A percentile compares a stretch with the other conserved stretches of the same genome.
phyloP scores from a whole-genome alignment of 2,329 filamentous ascomycete species.

The Penicillium sp. region DNA sequence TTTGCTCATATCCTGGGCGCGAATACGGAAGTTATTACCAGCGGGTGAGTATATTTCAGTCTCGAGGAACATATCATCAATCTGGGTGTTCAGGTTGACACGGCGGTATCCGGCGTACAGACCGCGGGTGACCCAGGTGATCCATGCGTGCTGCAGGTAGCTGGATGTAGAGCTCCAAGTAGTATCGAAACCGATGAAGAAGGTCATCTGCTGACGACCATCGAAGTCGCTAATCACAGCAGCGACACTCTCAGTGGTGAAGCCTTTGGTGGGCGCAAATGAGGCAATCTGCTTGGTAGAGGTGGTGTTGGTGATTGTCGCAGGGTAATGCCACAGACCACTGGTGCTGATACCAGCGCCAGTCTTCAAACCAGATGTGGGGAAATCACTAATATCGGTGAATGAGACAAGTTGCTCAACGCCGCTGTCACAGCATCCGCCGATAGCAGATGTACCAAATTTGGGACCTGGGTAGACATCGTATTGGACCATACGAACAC shows the following conservation, averaged over 20 bases:
- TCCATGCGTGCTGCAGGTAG: slow-evolving; percentile 62
- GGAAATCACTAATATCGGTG: slow-evolving; percentile 55
- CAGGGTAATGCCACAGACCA: slow-evolving; percentile 61
- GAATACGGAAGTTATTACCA: slow-evolving; percentile 53
- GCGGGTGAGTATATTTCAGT: slow-evolving; percentile 52
- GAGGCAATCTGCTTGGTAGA: slow-evolving; percentile 57
- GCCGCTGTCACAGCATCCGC: slow-evolving; percentile 50
- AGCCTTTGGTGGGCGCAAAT: slow-evolving; percentile 50
- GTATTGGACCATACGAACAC: slow-evolving; percentile 61
- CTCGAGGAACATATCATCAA: slow-evolving; percentile 63
- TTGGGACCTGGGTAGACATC: slow-evolving; percentile 57
- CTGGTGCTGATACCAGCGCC: slow-evolving; percentile 50
- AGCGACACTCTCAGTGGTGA: slow-evolving; percentile 47
- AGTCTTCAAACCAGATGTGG: slow-evolving; percentile 55
- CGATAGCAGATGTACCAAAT: slow-evolving; percentile 47
- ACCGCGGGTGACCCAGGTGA: slow-evolving; percentile 62
- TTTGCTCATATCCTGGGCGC: slow-evolving; percentile 48
- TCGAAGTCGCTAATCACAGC: slow-evolving; percentile 61
- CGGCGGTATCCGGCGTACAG: slow-evolving; percentile 57
- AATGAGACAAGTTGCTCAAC: slow-evolving; percentile 56
- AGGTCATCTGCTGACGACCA: slow-evolving; percentile 61
- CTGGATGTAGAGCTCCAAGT: slow-evolving; percentile 56
- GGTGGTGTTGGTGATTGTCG: slow-evolving; percentile 53
- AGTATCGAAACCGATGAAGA: slow-evolving; percentile 57
- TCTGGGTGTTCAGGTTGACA: slow-evolving; percentile 56